Evolutionary conservation across 352 stramenopile species (phyloP).

Genomic region (Phytophthora hybrid): DNA sequence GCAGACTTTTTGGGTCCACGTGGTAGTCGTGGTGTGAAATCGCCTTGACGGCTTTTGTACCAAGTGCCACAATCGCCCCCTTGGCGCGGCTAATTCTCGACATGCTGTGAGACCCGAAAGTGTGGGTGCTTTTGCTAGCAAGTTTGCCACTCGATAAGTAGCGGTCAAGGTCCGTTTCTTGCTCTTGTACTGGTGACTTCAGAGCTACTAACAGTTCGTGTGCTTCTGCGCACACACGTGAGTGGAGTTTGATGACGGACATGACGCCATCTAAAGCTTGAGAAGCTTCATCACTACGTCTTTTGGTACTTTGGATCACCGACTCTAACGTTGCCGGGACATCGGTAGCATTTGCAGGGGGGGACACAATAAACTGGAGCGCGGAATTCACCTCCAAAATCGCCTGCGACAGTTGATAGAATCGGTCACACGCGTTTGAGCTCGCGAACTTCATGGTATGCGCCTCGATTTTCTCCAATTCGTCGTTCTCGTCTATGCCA

Average conservation of each 20-base stretch:
- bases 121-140: constrained; percentile 7
- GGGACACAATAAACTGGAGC: constrained; percentile 21
- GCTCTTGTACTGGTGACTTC: background rate
- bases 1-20: constrained; percentile 34
- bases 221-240: constrained; percentile 46
- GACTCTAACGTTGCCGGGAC: constrained; percentile 5
- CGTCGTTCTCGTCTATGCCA: constrained; percentile 27
- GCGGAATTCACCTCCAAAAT: constrained; percentile 29
- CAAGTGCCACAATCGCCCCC: constrained; percentile 31
- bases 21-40: constrained; percentile 41
- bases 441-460: constrained; percentile 33
- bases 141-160: constrained; percentile 24
- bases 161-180: constrained; percentile 24
- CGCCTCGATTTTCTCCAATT: constrained; percentile 41
- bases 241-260: constrained; percentile 50
- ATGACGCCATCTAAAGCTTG: constrained; percentile 46
- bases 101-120: background rate
- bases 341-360: background rate
- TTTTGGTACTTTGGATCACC: constrained; percentile 39
- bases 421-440: constrained; percentile 46
- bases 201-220: constrained; percentile 25
- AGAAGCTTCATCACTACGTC: constrained; percentile 42
- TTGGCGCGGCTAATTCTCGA: constrained; percentile 36
- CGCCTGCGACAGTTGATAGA: constrained; percentile 45
- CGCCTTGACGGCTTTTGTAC: constrained; percentile 20